Percentiles rank a stretch among this genome's conserved stretches.
Evolutionary conservation across 2,329 filamentous ascomycete species (phyloP).

Genomic region (Colletotrichum tanaceti): DNA sequence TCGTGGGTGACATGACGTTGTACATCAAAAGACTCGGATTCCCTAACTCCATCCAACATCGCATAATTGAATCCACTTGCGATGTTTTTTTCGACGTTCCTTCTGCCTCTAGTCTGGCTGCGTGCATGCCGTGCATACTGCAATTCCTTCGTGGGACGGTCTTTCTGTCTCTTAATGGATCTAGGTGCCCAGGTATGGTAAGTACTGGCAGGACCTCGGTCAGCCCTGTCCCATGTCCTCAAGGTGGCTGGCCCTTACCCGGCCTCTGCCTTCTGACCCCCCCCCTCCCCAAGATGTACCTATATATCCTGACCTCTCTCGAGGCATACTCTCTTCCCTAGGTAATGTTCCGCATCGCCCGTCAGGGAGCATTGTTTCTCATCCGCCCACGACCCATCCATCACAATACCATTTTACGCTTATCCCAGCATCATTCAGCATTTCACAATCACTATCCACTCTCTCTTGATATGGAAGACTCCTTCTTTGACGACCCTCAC

Average conservation of each 20-base stretch:
- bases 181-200: neutral
- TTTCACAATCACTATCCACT: constrained; percentile 20
- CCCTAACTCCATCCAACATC: constrained; percentile 41
- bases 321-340: constrained; percentile 36
- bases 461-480: constrained; percentile 43
- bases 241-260: constrained; percentile 4
- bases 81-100: constrained; percentile 37
- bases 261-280: neutral
- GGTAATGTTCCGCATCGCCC: constrained; percentile 24
- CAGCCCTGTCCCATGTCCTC: constrained; percentile 7
- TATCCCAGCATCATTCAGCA: constrained; percentile 24
- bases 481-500: constrained; percentile 35
- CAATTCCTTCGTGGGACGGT: constrained; percentile 5
- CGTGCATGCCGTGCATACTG: constrained; percentile 23
- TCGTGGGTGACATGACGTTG: constrained; percentile 51
- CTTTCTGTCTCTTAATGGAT: constrained; percentile 11
- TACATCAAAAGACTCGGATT: constrained; percentile 53
- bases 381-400: constrained; percentile 12
- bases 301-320: constrained; percentile 32
- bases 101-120: neutral
- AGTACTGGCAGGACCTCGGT: neutral
- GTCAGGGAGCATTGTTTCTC: constrained; percentile 19
- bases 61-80: constrained; percentile 42
- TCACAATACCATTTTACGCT: constrained; percentile 27
- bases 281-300: neutral